Base-by-base conservation (phyloP, 169 alveolate genomes). In the Cryptosporidium ryanae region DNA sequence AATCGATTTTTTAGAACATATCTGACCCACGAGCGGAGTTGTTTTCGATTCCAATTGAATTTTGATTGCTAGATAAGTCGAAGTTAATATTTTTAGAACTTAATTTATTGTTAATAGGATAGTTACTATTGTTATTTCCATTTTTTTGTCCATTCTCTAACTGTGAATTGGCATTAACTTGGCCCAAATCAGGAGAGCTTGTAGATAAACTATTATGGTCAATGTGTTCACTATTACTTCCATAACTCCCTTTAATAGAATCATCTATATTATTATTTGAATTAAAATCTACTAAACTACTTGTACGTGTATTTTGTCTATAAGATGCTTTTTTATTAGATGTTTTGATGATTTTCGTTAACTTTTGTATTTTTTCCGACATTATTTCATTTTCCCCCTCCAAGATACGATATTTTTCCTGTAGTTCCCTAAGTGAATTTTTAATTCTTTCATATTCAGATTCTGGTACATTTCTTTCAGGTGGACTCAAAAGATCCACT, bases 391-490 rank as follows among this genome's bases (percentile, higher is more conserved):
- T 76, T 29, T 76, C 87, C 3, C 64, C 59, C 29, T 76, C 87
- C 12, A 76, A n/a, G 23, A 76, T 76, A 34, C 71, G 46, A 61
- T 61, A 59, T 43, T 61, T 76, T 44, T 76, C 87, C 48, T 76
- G 61, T 31, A 76, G 43, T 61, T 76, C 87, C 34, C 87, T 27
- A 17, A 25, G 59, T 21, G 31, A 32, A 43, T 31, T 76, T 61
- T 76, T 76, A 10, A 76, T 38, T 43, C 87, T 76, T 55, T 55
- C 71, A 46, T 76, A 76, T 31, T 76, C 87, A 12, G 87, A 76
- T 43, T 76, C 87, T 3, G 87, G 87, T 12, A 76, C 87, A 59
- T 76, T 76, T 27, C 63, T 76, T 59, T 76, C 87, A 43, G 87
- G 87, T 3, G 87, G 87, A 32, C 87, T 76, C 8, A 76, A 63